Evolutionary conservation across 176 grass and related monocot species (phyloP).

Genomic region (Melocanna baccifera): DNA sequence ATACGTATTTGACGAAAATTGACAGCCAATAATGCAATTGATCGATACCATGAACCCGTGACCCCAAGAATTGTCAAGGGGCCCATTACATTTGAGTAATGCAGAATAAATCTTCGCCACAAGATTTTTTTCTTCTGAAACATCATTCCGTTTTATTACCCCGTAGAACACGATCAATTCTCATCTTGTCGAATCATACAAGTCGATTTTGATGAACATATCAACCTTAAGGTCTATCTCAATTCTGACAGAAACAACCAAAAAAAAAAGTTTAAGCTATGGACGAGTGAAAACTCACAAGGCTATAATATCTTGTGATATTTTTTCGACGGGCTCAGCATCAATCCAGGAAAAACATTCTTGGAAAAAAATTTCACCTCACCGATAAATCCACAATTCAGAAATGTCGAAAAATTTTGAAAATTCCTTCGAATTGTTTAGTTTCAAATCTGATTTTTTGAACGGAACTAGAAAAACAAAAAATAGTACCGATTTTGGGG

Average conservation of each 20-base stretch:
- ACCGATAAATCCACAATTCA: no score
- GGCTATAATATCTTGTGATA: background rate
- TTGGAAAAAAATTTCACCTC: no score
- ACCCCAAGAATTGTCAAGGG: background rate
- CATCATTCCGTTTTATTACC: background rate
- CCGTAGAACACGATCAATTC: background rate
- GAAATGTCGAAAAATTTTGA: no score
- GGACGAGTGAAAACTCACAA: background rate
- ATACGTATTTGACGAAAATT: background rate
- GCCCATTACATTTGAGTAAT: no score
- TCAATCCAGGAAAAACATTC: background rate
- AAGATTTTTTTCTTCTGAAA: background rate
- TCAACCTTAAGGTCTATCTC: background rate
- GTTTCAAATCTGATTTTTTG: no score
- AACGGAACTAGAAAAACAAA: no score
- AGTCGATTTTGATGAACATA: background rate
- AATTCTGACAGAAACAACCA: no score
- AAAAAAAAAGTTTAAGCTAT: background rate
- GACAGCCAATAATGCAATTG: background rate
- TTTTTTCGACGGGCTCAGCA: background rate
- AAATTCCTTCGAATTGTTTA: no score
- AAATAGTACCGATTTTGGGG: no score
- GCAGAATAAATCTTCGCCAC: background rate
- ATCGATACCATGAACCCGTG: conserved; percentile 5
- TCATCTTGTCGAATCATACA: background rate